Evolutionary conservation across 2,329 filamentous ascomycete genomes (phyloP), one percentile per base, ranked within the genome.

Genomic region (Pyricularia sp.): DNA sequence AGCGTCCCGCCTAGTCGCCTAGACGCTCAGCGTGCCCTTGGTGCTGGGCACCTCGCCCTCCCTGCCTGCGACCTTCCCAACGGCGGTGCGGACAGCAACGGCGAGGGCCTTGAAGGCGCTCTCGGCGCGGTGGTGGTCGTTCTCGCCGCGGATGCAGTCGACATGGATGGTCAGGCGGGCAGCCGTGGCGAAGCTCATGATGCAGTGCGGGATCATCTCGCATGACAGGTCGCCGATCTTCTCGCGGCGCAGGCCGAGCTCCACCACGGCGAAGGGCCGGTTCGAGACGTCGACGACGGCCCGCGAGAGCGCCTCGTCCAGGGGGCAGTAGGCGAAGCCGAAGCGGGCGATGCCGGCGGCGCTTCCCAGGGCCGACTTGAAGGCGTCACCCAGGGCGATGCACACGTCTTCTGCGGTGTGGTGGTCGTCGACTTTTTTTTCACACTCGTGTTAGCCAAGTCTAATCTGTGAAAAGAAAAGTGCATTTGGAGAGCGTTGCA

Each of bases 341-440:
- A 97, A 99, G 65, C 95, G 90, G 69, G 92, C 91, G 66, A 98
- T 88, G 23, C 94, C 95, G 31, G 90, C 85, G 10, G 91, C 91
- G 11, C 87, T 87, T 71, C 91, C 90, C 61, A 99, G 87, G 20
- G 94, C 92, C 66, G 85, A 79, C 75, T 91, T 91, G 81, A 98
- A 97, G 69, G 93, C 93, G 73, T 85, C 84, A 66, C 95, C 95
- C 26, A 99, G 88, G 17, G 94, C 93, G 73, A 99, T 90, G 81
- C 92, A 97, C 70, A 92, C 91, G 78, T 99, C 95, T 84, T 99
- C 95, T 72, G 94, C 91, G 10, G 94, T 97, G 86, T 99, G 95
- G 82, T 99, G 95, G 85, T 98, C 95, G 82, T 99, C 95, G 79
- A 99, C 93, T 94, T 61, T 61, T 12, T 50, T 55, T n/a, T 6